A percentile compares a stretch with the other conserved stretches of the same genome.
phyloP scores from a whole-genome alignment of 352 stramenopile genomes.

The Blastocystis sp. region DNA sequence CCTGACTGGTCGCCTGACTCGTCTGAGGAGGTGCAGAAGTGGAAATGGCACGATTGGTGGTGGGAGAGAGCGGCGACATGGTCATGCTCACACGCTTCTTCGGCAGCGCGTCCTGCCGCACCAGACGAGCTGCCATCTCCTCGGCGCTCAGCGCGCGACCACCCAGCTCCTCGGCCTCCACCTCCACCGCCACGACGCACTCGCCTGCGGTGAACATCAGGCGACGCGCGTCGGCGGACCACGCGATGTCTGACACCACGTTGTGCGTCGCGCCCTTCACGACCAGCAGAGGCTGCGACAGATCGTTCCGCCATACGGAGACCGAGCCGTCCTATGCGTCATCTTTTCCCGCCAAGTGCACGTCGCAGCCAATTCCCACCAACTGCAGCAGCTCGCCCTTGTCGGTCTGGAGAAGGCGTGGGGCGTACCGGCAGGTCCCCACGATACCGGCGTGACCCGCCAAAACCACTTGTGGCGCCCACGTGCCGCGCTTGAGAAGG shows the following conservation, averaged over 20 bases:
- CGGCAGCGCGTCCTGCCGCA: background rate
- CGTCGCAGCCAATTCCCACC: slow-evolving; percentile 6
- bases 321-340: slow-evolving; percentile 5
- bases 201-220: slow-evolving; percentile 48
- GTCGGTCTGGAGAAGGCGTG: background rate
- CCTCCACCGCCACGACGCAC: slow-evolving; percentile 6
- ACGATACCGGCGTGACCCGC: slow-evolving; percentile 48
- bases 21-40: background rate
- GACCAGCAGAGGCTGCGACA: background rate
- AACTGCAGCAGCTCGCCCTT: background rate
- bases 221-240: background rate
- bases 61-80: background rate
- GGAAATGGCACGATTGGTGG: background rate
- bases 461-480: slow-evolving; percentile 26
- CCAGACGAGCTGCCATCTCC: background rate
- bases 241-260: slow-evolving; percentile 41
- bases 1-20: no score
- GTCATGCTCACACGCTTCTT: slow-evolving; percentile 4
- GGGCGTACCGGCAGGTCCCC: slow-evolving; percentile 3
- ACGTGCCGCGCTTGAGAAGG: slow-evolving; percentile 11
- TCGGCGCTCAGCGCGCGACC: background rate
- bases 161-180: slow-evolving; percentile 5
- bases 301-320: slow-evolving; percentile 47
- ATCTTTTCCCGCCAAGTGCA: background rate
- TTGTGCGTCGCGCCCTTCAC: background rate